Conservation (phyloP, 148 eudicot species). For the Persicaria tinctoria region DNA sequence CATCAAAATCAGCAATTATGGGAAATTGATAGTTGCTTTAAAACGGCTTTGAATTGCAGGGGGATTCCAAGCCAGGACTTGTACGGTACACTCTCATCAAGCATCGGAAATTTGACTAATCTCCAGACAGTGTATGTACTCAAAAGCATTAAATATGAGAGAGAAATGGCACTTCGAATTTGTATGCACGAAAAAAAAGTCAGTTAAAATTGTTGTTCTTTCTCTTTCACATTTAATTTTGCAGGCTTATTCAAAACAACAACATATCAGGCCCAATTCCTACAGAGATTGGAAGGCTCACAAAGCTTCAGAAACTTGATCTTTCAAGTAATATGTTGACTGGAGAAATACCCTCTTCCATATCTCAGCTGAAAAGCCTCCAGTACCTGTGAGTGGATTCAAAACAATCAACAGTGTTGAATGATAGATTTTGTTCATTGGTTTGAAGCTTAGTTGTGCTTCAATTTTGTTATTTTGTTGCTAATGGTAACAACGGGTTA, state of each 20-base stretch:
- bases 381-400: conserved; percentile 61
- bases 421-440: not conserved
- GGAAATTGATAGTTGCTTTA: not conserved
- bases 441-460: not conserved
- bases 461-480: not conserved
- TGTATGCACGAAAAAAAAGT: not conserved
- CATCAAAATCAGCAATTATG: not conserved
- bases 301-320: conserved; percentile 69
- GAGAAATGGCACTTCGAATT: conserved; percentile 5
- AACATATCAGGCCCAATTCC: conserved; percentile 79
- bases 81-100: conserved; percentile 66
- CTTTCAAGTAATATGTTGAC: conserved; percentile 59
- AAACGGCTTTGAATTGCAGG: conserved; percentile 34
- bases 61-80: conserved; percentile 79
- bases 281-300: conserved; percentile 55
- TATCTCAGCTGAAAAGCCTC: conserved; percentile 51
- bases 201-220: not conserved
- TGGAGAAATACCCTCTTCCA: conserved; percentile 60
- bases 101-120: conserved; percentile 86
- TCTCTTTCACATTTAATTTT: conserved; percentile 14
- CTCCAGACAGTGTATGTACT: conserved; percentile 72
- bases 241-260: conserved; percentile 78
- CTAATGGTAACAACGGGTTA: not conserved
- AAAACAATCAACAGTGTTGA: not conserved
- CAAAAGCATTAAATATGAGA: conserved; percentile 20